A percentile compares a stretch with the other conserved stretches of the same genome.
phyloP scores from a whole-genome alignment of 169 alveolate genomes.

The Cryptosporidium andersoni region DNA sequence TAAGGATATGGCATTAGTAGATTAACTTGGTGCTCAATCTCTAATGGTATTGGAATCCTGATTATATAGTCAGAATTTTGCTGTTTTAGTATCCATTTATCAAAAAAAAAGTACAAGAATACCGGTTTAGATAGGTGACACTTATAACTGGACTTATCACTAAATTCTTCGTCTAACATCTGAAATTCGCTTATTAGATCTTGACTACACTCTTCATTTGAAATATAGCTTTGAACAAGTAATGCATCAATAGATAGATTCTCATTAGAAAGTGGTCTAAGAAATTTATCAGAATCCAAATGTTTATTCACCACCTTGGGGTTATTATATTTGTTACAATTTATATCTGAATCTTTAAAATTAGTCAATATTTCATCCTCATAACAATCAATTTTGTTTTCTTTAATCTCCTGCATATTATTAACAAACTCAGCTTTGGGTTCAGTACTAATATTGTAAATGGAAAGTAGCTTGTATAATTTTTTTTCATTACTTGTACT shows the following conservation, averaged over 20 bases:
- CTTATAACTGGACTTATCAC: not conserved
- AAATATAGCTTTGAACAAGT: slow-evolving; percentile 39
- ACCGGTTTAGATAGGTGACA: slow-evolving; percentile 49
- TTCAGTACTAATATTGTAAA: slow-evolving; percentile 31
- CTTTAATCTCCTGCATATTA: not conserved
- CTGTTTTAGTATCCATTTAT: slow-evolving; percentile 62
- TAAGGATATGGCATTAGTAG: slow-evolving; percentile 55
- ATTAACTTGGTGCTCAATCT: slow-evolving; percentile 57
- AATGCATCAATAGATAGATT: slow-evolving; percentile 34
- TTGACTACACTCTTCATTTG: slow-evolving; percentile 9
- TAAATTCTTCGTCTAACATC: slow-evolving; percentile 17
- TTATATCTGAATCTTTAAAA: not conserved
- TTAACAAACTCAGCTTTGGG: not conserved
- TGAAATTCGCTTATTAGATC: slow-evolving; percentile 57
- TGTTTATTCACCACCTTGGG: no score
- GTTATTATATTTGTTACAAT: no score
- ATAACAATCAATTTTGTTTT: slow-evolving; percentile 19
- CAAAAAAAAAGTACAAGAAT: slow-evolving; percentile 44
- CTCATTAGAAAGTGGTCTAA: not conserved
- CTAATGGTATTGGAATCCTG: slow-evolving; percentile 48
- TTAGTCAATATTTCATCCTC: slow-evolving; percentile 1
- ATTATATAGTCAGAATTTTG: slow-evolving; percentile 33
- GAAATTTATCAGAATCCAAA: no score
- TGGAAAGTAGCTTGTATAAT: slow-evolving; percentile 5
- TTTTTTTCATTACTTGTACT: slow-evolving; percentile 57